A percentile compares a stretch with the other conserved stretches of the same genome.
Conservation (phyloP, 805 yeast species). For the Yarrowia bubula region DNA sequence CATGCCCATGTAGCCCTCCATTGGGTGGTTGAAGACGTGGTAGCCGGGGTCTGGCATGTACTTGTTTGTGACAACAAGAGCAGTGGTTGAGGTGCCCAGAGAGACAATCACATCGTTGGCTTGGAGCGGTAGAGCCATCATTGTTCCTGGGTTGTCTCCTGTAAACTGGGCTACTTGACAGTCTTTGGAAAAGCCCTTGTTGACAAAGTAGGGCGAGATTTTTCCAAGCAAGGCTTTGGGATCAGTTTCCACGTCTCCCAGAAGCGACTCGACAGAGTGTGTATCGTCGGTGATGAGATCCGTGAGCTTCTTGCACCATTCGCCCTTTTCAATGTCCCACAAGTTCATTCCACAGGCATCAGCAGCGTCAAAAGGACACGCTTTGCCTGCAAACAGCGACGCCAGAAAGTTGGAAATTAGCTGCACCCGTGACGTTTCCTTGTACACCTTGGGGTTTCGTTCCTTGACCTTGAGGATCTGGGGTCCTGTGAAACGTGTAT, state of each 20-base stretch:
- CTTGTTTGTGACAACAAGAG: slow-evolving; percentile 72
- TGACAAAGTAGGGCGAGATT: slow-evolving; percentile 55
- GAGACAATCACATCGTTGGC: slow-evolving; percentile 77
- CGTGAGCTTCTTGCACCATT: slow-evolving; percentile 58
- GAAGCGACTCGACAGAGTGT: slow-evolving; percentile 39
- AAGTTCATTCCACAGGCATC: slow-evolving; percentile 95
- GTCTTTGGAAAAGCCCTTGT: slow-evolving; percentile 52
- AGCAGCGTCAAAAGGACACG: slow-evolving; percentile 68
- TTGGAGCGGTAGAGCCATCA: slow-evolving; percentile 72
- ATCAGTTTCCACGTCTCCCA: slow-evolving; percentile 49
- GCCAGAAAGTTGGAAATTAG: slow-evolving; percentile 78
- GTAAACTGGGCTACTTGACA: slow-evolving; percentile 74
- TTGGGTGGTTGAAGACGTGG: slow-evolving; percentile 85
- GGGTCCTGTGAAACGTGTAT: slow-evolving; percentile 87
- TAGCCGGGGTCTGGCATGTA: slow-evolving; percentile 78
- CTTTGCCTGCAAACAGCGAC: slow-evolving; percentile 62
- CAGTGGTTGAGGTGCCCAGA: slow-evolving; percentile 90
- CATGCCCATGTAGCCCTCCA: slow-evolving; percentile 89
- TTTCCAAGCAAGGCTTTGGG: slow-evolving; percentile 42
- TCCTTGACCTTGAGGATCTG: slow-evolving; percentile 74
- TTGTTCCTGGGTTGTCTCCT: slow-evolving; percentile 89
- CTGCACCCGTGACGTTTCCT: slow-evolving; percentile 59
- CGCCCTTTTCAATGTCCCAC: slow-evolving; percentile 61
- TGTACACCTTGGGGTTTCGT: slow-evolving; percentile 51
- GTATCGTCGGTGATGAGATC: slow-evolving; percentile 38